Base-by-base conservation (phyloP, 495 filamentous ascomycete species). In the Talaromyces proteolyticus region DNA sequence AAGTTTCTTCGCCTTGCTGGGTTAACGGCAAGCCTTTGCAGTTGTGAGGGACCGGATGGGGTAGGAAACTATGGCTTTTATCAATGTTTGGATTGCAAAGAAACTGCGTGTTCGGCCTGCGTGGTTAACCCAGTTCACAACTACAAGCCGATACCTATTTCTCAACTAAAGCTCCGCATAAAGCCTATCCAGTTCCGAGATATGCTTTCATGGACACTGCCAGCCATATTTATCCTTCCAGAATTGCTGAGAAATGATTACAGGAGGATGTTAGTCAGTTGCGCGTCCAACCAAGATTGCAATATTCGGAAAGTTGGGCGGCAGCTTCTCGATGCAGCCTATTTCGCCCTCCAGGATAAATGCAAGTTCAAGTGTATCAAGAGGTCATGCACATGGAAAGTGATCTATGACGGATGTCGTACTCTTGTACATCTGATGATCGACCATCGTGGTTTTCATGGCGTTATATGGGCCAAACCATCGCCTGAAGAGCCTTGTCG, bases 71-170 rank as follows among this genome's bases (percentile, higher is more conserved):
- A 64, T 4, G 51, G 50, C 8, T 64, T 86, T 23, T 57, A 69
- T n/a, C 40, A 55, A 46, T 88, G 84, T 52, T 53, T 52, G 3
- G 53, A 71, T 19, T 88, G 84, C 53, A 58, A 53, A 0, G 77
- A 85, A 56, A 81, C 78, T 6, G 69, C 72, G 11, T 87, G 84
- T 57, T 55, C 61, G 1, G 65, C 65, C 20, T 86, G 82, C 51
- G 72, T 66, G 7, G 77, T 77, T 4, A 78, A 79, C 29, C 84
- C 84, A 4, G 49, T 55, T 10, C 83, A 87, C 59, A 52, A 61
- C 3, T 85, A 80, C 52, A 38, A 52, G 17, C 47, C 47, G 10
- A 49, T 49, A 23, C 47, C 47, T 29, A n/a, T 41, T 18, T 39
- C 34, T 17, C 47, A 49, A 22, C 37, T 49, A 18, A 49, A 4